Evolutionary conservation across 192 early-diverging fungal genomes (phyloP).

Genomic region (Gryganskiella cystojenkinii): DNA sequence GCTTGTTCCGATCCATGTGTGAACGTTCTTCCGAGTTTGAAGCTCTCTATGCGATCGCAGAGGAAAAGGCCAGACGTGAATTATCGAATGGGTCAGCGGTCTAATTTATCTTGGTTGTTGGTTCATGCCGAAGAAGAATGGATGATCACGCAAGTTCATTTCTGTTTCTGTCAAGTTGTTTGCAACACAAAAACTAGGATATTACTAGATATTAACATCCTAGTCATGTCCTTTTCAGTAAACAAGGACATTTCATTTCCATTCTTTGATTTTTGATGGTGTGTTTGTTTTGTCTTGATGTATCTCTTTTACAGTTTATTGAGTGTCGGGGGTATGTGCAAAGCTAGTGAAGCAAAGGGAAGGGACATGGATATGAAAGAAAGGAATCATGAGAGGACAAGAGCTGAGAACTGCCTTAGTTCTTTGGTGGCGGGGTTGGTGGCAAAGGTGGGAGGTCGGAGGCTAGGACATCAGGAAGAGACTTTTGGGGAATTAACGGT

Average conservation of each 20-base stretch:
- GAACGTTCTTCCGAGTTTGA: slow-evolving; percentile 82
- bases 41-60: slow-evolving; percentile 74
- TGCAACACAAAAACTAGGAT: too few species aligned
- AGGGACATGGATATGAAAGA: background rate
- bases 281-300: too few species aligned
- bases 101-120: too few species aligned
- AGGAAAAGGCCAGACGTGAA: slow-evolving; percentile 48
- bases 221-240: too few species aligned
- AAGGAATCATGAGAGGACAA: background rate
- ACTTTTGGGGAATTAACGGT: background rate
- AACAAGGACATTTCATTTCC: background rate
- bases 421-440: slow-evolving; percentile 36
- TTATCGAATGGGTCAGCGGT: background rate
- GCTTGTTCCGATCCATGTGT: slow-evolving; percentile 83
- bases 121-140: too few species aligned
- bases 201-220: too few species aligned
- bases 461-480: background rate
- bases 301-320: too few species aligned
- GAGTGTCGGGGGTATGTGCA: too few species aligned
- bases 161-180: too few species aligned
- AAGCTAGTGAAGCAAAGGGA: too few species aligned
- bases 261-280: background rate
- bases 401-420: slow-evolving; percentile 4
- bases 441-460: slow-evolving; percentile 25
- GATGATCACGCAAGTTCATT: too few species aligned